Evolutionary conservation across 139 green algal genomes (phyloP).

Genomic region (Chlamydomonas incerta): DNA sequence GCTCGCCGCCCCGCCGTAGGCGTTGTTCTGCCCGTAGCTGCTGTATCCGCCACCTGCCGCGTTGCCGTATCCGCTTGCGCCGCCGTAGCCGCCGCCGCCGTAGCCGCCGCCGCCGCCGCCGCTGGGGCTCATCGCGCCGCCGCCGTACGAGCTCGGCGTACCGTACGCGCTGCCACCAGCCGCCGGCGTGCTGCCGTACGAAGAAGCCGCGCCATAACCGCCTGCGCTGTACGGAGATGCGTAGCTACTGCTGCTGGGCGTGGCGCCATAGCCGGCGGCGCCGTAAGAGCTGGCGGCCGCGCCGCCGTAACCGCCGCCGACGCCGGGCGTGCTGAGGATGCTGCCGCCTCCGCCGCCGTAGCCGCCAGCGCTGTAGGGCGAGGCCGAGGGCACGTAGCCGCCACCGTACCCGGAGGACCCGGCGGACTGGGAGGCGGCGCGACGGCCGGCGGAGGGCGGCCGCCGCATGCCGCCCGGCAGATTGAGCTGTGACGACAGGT

Average conservation of each 20-base stretch:
- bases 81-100: conserved; percentile 1
- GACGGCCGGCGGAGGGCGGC: conserved; percentile 8
- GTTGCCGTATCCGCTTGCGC: not conserved
- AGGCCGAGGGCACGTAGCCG: not conserved
- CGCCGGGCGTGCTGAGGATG: not conserved
- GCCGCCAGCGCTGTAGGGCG: not conserved
- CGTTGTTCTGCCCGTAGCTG: too few species aligned
- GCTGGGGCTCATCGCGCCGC: not conserved
- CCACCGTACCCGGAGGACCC: not conserved
- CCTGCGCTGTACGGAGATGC: not conserved
- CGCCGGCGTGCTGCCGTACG: conserved; percentile 1
- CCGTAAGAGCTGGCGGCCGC: not conserved
- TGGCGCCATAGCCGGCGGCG: not conserved
- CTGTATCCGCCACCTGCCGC: not conserved
- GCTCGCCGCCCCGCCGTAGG: not conserved
- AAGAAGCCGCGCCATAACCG: conserved; percentile 18
- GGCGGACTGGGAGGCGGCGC: conserved; percentile 26
- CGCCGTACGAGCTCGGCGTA: not conserved
- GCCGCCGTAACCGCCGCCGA: not conserved
- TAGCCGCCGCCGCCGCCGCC: not conserved
- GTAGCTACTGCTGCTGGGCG: not conserved
- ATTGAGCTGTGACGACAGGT: conserved; percentile 43
- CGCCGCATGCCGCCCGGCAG: not conserved
- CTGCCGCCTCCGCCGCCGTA: not conserved
- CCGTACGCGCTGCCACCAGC: not conserved